Conservation (phyloP, 2,329 filamentous ascomycete species). For the Xylogone sp. region DNA sequence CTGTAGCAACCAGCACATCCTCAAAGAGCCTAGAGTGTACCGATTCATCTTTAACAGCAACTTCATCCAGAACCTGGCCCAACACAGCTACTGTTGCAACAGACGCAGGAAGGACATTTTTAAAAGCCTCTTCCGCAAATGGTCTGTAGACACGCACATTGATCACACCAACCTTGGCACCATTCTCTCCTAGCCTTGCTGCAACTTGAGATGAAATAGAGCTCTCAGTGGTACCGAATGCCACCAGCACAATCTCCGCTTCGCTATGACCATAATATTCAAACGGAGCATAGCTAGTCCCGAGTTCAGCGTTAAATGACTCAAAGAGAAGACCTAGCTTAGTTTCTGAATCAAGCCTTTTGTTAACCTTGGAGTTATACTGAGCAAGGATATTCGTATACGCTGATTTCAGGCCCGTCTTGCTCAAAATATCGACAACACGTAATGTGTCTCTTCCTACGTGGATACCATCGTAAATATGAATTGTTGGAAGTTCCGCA, state of each 20-base stretch:
- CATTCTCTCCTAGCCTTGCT: slow-evolving; percentile 65
- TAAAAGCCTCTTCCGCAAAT: slow-evolving; percentile 91
- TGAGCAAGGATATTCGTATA: slow-evolving; percentile 62
- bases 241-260: slow-evolving; percentile 80
- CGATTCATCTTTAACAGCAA: slow-evolving; percentile 69
- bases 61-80: slow-evolving; percentile 77
- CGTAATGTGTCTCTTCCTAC: slow-evolving; percentile 79
- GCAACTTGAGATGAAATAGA: slow-evolving; percentile 82
- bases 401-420: slow-evolving; percentile 62
- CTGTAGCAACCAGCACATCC: slow-evolving; percentile 83
- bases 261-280: slow-evolving; percentile 86
- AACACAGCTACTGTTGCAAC: slow-evolving; percentile 77
- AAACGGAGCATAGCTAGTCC: slow-evolving; percentile 88
- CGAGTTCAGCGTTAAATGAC: slow-evolving; percentile 84
- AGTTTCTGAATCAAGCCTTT: slow-evolving; percentile 68
- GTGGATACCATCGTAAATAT: slow-evolving; percentile 83
- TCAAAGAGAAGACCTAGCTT: slow-evolving; percentile 68
- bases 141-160: slow-evolving; percentile 93
- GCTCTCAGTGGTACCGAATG: slow-evolving; percentile 88
- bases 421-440: slow-evolving; percentile 77
- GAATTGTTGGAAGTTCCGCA: slow-evolving; percentile 74
- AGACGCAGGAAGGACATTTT: slow-evolving; percentile 73
- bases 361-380: slow-evolving; percentile 58
- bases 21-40: slow-evolving; percentile 83
- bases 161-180: slow-evolving; percentile 78